Conservation (phyloP, 2,329 filamentous ascomycete species). For the Fusarium incarnatum region DNA sequence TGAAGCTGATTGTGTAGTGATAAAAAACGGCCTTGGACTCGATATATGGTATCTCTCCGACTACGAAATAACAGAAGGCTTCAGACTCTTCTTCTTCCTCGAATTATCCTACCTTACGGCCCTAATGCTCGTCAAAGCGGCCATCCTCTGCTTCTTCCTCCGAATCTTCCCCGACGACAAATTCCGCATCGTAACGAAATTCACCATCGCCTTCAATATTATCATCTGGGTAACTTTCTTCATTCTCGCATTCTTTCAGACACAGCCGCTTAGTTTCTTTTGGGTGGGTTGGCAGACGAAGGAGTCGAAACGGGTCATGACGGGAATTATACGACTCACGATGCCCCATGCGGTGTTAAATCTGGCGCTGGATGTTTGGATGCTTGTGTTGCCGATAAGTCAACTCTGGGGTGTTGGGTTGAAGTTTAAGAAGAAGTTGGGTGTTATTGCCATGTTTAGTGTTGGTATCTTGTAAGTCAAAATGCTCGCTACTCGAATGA, state of each 20-base stretch:
- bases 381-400: slow-evolving; percentile 21
- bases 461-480: slow-evolving; percentile 25
- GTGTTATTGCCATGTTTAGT: slow-evolving; percentile 30
- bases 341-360: slow-evolving; percentile 11
- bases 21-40: slow-evolving; percentile 6
- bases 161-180: slow-evolving; percentile 15
- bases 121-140: slow-evolving; percentile 1
- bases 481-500: rapidly evolving
- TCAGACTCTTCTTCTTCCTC: slow-evolving; percentile 9
- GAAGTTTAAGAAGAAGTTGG: slow-evolving; percentile 23
- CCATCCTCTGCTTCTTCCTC: slow-evolving; percentile 20
- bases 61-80: neutral
- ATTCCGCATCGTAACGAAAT: slow-evolving; percentile 12
- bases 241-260: slow-evolving; percentile 6
- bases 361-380: slow-evolving; percentile 21
- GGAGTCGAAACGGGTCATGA: neutral
- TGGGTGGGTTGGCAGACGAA: slow-evolving; percentile 27
- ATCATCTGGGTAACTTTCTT: neutral
- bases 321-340: neutral
- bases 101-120: neutral
- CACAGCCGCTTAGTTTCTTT: neutral
- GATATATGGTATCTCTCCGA: slow-evolving; percentile 25
- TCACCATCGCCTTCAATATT: neutral
- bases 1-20: neutral
- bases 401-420: slow-evolving; percentile 22